Base-by-base conservation (phyloP, 2,329 filamentous ascomycete species). In the Fusarium nanum region DNA sequence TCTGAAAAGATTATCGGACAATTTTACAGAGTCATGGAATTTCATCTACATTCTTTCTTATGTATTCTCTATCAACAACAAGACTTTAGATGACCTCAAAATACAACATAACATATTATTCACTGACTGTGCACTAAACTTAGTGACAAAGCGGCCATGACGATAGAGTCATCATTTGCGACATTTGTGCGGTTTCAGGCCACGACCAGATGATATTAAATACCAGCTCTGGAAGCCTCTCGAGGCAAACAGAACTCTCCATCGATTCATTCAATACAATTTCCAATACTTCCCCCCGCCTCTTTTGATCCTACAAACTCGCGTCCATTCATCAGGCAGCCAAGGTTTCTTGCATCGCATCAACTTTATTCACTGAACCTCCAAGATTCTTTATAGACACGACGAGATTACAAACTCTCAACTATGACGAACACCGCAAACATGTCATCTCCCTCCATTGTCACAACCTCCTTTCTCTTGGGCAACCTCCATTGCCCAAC, bases 401-500 rank as follows among this genome's bases (percentile, higher is more conserved):
- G 42, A 10, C 49, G 18, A 37, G 34, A 54, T 52, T n/a, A 48
- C 40, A 54, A 44, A 23, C 14, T 48, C 30, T 30, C 52, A 9
- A 22, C 37, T 30, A 54, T 32, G 54, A 41, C 57, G 34, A 57
- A 60, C 54, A 49, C 28, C 47, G n/a, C 28, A 66, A 64, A 71
- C 42, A 81, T 80, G 73, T 54, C 75, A 25, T 60, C 76, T 45
- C 57, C 73, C 16, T 23, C 20, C 12, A 74, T 78, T 62, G 78
- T 83, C 62, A 86, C 84, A 14, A 90, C 88, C 3, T 90, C 87
- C 34, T 88, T 91, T 75, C 84, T 93, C 66, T 83, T 94, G 72
- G 87, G 86, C 67, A 93, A 94, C 78, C 84, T 94, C n/a, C 92
- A 94, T 80, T 93, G 92, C 81, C 89, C 91, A 16, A 92, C 91